phyloP scores from a whole-genome alignment of 164 flowering plant species.

The Akebia trifoliata region DNA sequence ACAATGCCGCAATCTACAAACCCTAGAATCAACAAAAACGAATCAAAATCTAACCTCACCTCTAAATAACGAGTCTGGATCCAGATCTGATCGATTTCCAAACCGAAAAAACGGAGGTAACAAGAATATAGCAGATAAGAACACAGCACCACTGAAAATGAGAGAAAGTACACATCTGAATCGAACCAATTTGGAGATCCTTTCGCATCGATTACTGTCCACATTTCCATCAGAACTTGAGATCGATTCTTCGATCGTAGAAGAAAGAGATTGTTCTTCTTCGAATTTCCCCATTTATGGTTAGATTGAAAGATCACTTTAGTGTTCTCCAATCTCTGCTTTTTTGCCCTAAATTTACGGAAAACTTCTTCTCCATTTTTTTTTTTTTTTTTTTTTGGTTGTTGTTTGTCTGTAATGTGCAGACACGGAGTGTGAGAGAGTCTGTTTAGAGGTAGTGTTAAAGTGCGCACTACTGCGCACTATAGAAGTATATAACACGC shows the following conservation, averaged over 20 bases:
- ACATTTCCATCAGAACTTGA: slow-evolving; percentile 20
- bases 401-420: too few relatives aligned
- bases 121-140: slow-evolving; percentile 78
- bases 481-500: too few relatives aligned
- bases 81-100: slow-evolving; percentile 50
- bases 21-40: not conserved
- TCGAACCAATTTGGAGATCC: slow-evolving; percentile 24
- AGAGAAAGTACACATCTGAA: slow-evolving; percentile 52
- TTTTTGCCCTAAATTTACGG: too few relatives aligned
- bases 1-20: slow-evolving; percentile 16
- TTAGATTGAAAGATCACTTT: slow-evolving; percentile 7
- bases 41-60: slow-evolving; percentile 37
- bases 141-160: slow-evolving; percentile 43
- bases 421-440: too few relatives aligned
- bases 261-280: slow-evolving; percentile 24
- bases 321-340: too few relatives aligned
- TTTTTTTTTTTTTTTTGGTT: too few relatives aligned
- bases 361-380: too few relatives aligned
- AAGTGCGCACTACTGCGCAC: too few relatives aligned
- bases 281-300: slow-evolving; percentile 38
- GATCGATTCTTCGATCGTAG: slow-evolving; percentile 11
- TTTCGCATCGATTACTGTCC: slow-evolving; percentile 17
- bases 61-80: slow-evolving; percentile 40
- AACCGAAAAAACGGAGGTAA: slow-evolving; percentile 50
- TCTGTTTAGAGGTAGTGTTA: too few relatives aligned